Percentiles rank a stretch among this genome's conserved stretches.
phyloP scores from a whole-genome alignment of 805 yeast species.

The Candida silvicultrix region DNA sequence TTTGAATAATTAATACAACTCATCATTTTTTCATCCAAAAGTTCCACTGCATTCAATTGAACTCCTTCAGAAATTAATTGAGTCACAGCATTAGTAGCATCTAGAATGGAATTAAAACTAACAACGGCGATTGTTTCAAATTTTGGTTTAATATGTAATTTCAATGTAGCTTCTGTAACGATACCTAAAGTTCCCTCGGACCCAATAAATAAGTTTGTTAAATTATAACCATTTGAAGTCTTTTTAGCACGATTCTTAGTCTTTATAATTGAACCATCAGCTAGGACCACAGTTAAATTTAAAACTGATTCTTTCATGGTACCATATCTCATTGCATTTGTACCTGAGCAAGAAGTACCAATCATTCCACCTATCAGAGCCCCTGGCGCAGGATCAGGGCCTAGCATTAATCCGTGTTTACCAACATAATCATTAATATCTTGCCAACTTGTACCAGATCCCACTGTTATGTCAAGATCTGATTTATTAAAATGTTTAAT shows the following conservation, averaged over 20 bases:
- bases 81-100: slow-evolving; percentile 66
- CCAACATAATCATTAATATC: slow-evolving; percentile 46
- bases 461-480: slow-evolving; percentile 67
- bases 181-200: slow-evolving; percentile 78
- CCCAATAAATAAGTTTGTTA: slow-evolving; percentile 69
- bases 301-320: slow-evolving; percentile 72
- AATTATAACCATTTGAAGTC: slow-evolving; percentile 71
- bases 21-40: slow-evolving; percentile 70
- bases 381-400: slow-evolving; percentile 77
- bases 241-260: slow-evolving; percentile 70
- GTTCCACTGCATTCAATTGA: slow-evolving; percentile 65
- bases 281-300: slow-evolving; percentile 63
- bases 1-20: slow-evolving; percentile 53
- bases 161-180: slow-evolving; percentile 70
- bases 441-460: slow-evolving; percentile 79
- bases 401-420: slow-evolving; percentile 50
- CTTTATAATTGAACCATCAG: slow-evolving; percentile 73
- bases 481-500: slow-evolving; percentile 49
- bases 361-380: slow-evolving; percentile 77
- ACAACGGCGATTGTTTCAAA: slow-evolving; percentile 63
- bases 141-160: slow-evolving; percentile 57
- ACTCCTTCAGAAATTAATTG: slow-evolving; percentile 56
- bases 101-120: slow-evolving; percentile 58
- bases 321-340: slow-evolving; percentile 72
- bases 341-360: slow-evolving; percentile 74